Evolutionary conservation across 2,329 filamentous ascomycete species (phyloP).

Genomic region (Bipolaris bicolor): DNA sequence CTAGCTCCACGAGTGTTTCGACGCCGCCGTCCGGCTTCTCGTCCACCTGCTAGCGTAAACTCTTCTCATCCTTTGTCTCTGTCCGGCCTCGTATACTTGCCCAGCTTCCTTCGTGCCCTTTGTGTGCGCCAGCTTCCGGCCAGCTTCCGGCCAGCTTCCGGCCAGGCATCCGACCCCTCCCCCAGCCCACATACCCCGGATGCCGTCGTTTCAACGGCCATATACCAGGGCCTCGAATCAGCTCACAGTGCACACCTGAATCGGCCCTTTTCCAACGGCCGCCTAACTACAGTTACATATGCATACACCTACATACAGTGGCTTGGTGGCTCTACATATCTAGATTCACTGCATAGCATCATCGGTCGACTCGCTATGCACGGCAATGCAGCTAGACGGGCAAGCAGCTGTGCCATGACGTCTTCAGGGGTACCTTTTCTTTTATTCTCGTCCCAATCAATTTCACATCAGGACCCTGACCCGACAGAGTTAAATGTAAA

Average conservation of each 20-base stretch:
- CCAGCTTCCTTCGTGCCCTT: background rate
- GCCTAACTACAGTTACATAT: background rate
- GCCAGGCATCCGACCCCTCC: background rate
- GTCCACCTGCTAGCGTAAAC: background rate
- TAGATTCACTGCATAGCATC: background rate
- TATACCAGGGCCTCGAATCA: constrained; percentile 3
- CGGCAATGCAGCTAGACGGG: background rate
- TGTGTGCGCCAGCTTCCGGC: constrained; percentile 3
- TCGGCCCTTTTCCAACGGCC: constrained; percentile 11
- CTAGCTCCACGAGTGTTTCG: constrained; percentile 1
- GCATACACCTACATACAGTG: too few relatives aligned
- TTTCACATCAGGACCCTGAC: background rate
- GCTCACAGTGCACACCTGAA: background rate
- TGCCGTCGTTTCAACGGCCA: constrained; percentile 3
- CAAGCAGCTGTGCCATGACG: constrained; percentile 1
- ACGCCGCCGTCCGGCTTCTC: background rate
- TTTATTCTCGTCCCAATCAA: background rate
- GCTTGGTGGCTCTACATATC: background rate
- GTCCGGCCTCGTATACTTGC: background rate
- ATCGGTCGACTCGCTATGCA: constrained; percentile 1
- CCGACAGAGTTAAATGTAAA: background rate
- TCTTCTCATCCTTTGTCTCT: background rate
- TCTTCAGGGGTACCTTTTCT: background rate
- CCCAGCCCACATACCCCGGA: background rate
- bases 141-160: background rate